These are phyloP conservation scores for Huntiella bhutanensis DNA, from an alignment of 2,329 filamentous ascomycete genomes.

Conservation along the genomic window DNA sequence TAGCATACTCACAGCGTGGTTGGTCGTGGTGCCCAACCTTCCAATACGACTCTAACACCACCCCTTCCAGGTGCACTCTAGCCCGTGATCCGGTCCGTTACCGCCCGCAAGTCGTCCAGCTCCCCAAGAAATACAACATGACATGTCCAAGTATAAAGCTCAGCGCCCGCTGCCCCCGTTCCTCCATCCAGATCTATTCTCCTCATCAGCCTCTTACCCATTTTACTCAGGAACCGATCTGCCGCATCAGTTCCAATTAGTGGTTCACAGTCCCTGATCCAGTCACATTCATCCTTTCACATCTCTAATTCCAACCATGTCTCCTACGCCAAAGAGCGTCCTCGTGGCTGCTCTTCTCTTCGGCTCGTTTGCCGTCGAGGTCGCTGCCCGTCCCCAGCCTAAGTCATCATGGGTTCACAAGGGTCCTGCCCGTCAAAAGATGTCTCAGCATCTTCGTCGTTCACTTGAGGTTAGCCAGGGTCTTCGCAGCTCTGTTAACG, in stretches of 20 bases:
- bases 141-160: background rate
- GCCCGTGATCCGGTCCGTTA: no score
- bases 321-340: background rate
- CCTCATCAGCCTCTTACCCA: background rate
- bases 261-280: background rate
- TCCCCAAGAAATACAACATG: no score
- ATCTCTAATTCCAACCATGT: background rate
- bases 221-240: background rate
- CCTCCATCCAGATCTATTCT: background rate
- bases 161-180: background rate
- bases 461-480: slow-evolving; percentile 5
- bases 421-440: slow-evolving; percentile 9
- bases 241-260: background rate
- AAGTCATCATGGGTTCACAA: slow-evolving; percentile 10
- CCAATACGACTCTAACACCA: no score
- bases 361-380: slow-evolving; percentile 3
- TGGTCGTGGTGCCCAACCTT: no score
- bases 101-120: no score
- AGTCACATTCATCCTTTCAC: background rate
- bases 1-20: no score
- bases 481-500: background rate
- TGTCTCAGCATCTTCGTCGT: slow-evolving; percentile 9
- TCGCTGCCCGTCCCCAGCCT: slow-evolving; percentile 2
- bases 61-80: no score
- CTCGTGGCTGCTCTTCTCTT: slow-evolving; percentile 5